Percentiles rank a stretch among this genome's conserved stretches.
Conservation (phyloP, 2,329 filamentous ascomycete species). For the Cladophialophora bantiana region DNA sequence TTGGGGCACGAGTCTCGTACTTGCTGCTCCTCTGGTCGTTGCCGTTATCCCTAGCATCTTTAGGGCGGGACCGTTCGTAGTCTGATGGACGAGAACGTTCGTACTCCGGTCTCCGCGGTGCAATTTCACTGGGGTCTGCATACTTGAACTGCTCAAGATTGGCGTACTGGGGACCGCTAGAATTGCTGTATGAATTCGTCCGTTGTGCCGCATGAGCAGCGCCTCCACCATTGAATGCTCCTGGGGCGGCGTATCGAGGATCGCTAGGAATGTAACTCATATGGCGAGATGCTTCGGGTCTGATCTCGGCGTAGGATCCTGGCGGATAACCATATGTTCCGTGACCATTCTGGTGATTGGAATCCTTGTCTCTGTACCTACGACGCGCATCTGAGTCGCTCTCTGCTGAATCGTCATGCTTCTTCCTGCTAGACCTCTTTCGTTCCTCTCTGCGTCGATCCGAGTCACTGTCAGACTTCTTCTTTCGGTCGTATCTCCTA, state of each 20-base stretch:
- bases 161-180: constrained; percentile 40
- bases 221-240: constrained; percentile 34
- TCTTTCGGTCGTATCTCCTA: constrained; percentile 27
- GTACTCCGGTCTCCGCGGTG: constrained; percentile 27
- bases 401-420: constrained; percentile 26
- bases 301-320: constrained; percentile 19
- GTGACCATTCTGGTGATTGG: constrained; percentile 2
- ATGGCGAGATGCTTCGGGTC: constrained; percentile 30
- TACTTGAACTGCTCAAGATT: constrained; percentile 47
- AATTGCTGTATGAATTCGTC: constrained; percentile 35
- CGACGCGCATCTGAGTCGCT: constrained; percentile 29
- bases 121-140: constrained; percentile 32
- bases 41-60: constrained; percentile 36
- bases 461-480: constrained; percentile 35
- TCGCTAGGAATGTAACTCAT: constrained; percentile 47
- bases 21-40: constrained; percentile 23
- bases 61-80: constrained; percentile 19
- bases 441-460: constrained; percentile 24
- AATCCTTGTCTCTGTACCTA: constrained; percentile 11
- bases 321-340: constrained; percentile 21
- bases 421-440: constrained; percentile 27
- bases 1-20: constrained; percentile 17
- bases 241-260: constrained; percentile 52
- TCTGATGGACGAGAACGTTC: constrained; percentile 30
- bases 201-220: constrained; percentile 37